phyloP scores from a whole-genome alignment of 1,139 yeast species.

The Geotrichum carabidarum region DNA sequence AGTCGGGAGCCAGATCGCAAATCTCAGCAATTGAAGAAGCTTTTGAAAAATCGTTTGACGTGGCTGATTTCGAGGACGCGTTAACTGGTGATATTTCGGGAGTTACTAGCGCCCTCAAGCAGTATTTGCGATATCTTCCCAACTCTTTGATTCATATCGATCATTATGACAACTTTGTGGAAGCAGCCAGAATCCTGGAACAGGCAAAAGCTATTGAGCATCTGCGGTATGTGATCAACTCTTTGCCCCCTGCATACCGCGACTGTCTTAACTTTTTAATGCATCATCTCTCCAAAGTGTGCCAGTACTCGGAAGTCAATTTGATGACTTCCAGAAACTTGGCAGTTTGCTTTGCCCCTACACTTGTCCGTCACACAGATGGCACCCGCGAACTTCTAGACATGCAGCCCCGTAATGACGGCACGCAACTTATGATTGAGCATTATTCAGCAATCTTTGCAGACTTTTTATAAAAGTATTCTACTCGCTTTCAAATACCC shows the following conservation, averaged over 20 bases:
- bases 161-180: constrained; percentile 61
- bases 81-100: constrained; percentile 75
- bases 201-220: constrained; percentile 28
- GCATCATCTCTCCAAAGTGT: constrained; percentile 50
- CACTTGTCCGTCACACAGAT: constrained; percentile 71
- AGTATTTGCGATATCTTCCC: constrained; percentile 79
- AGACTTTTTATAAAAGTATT: constrained; percentile 3
- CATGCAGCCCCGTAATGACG: constrained; percentile 75
- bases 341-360: constrained; percentile 94
- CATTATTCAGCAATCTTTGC: constrained; percentile 46
- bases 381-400: constrained; percentile 84
- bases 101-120: constrained; percentile 76
- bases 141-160: constrained; percentile 76
- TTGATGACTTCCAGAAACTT: constrained; percentile 76
- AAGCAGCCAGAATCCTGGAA: constrained; percentile 22
- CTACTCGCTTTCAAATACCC: background rate
- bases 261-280: constrained; percentile 53
- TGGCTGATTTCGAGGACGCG: constrained; percentile 38
- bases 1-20: constrained; percentile 82
- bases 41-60: constrained; percentile 36
- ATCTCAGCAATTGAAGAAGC: constrained; percentile 49
- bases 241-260: constrained; percentile 65
- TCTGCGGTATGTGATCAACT: constrained; percentile 38
- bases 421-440: constrained; percentile 69
- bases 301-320: constrained; percentile 32